phyloP scores from a whole-genome alignment of 305 asterid genomes.

The Rubia balearica region DNA sequence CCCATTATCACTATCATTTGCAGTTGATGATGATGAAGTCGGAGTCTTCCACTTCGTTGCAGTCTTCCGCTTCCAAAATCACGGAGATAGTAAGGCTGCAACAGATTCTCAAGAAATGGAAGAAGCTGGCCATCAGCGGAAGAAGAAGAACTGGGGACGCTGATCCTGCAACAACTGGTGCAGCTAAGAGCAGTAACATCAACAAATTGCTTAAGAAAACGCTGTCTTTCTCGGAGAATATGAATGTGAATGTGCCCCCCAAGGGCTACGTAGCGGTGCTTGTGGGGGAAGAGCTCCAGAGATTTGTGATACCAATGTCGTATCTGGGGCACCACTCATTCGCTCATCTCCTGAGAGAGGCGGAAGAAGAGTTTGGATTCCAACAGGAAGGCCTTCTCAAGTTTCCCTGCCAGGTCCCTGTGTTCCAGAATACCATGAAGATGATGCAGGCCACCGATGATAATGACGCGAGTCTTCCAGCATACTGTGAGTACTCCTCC shows the following conservation, averaged over 20 bases:
- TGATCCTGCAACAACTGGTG: not conserved
- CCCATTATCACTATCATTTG: too few species aligned
- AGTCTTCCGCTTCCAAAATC: slow-evolving; percentile 30
- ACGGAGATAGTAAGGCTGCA: slow-evolving; percentile 80
- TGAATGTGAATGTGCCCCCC: slow-evolving; percentile 39
- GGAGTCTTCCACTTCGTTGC: not conserved
- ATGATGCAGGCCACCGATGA: slow-evolving; percentile 20
- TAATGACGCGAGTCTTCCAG: too few species aligned
- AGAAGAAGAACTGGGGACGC: slow-evolving; percentile 8
- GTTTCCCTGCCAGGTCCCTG: slow-evolving; percentile 59
- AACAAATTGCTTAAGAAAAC: slow-evolving; percentile 69
- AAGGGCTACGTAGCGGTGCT: slow-evolving; percentile 72
- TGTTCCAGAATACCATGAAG: slow-evolving; percentile 49
- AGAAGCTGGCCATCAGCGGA: slow-evolving; percentile 38
- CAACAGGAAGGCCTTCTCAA: slow-evolving; percentile 69
- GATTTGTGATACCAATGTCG: slow-evolving; percentile 63
- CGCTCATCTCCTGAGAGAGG: slow-evolving; percentile 52
- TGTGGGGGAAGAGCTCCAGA: slow-evolving; percentile 53
- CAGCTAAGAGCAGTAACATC: slow-evolving; percentile 22
- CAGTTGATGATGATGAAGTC: slow-evolving; percentile 38
- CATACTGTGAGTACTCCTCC: too few species aligned
- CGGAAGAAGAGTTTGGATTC: slow-evolving; percentile 84
- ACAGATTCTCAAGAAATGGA: slow-evolving; percentile 82
- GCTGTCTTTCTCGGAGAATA: slow-evolving; percentile 57
- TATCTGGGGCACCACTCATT: slow-evolving; percentile 55